A percentile compares a stretch with the other conserved stretches of the same genome.
phyloP scores from a whole-genome alignment of 495 filamentous ascomycete genomes.

The Neurospora cerealis region DNA sequence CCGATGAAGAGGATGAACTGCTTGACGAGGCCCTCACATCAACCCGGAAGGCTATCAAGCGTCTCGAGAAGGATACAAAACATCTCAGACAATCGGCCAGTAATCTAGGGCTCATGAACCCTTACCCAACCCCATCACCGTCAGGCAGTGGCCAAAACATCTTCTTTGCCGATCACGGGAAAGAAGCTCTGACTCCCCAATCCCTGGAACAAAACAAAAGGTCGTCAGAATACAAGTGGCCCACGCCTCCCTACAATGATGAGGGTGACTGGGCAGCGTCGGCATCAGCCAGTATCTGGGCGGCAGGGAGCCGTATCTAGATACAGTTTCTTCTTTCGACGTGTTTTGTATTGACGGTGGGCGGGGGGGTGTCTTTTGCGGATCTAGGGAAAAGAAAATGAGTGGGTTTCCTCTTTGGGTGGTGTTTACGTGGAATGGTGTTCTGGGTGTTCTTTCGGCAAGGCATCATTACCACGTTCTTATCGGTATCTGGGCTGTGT shows the following conservation, averaged over 20 bases:
- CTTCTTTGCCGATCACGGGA: slow-evolving; percentile 51
- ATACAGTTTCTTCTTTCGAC: not conserved
- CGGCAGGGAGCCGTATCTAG: slow-evolving; percentile 50
- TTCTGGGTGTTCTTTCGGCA: slow-evolving; percentile 7
- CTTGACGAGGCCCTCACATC: slow-evolving; percentile 65
- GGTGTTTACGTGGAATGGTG: slow-evolving; percentile 9
- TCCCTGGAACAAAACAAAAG: slow-evolving; percentile 43
- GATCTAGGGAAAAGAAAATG: slow-evolving; percentile 1
- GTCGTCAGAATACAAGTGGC: slow-evolving; percentile 64
- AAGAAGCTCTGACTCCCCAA: slow-evolving; percentile 53
- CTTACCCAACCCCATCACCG: slow-evolving; percentile 86
- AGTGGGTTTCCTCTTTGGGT: not conserved
- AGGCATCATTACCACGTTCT: not conserved
- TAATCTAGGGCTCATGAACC: slow-evolving; percentile 55
- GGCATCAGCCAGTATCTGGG: slow-evolving; percentile 65
- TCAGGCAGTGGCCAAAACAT: slow-evolving; percentile 71
- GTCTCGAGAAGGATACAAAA: slow-evolving; percentile 40
- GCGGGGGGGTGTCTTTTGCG: slow-evolving; percentile 3
- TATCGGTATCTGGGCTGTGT: slow-evolving; percentile 1
- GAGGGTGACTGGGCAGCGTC: slow-evolving; percentile 85
- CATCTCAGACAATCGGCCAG: slow-evolving; percentile 45
- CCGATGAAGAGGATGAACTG: slow-evolving; percentile 94
- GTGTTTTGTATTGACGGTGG: not conserved
- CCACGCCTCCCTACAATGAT: slow-evolving; percentile 76
- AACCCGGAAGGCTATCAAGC: slow-evolving; percentile 40